Evolutionary conservation across 768 basidiomycete genomes (phyloP), one percentile per base, ranked within the genome.

Genomic region (Candolleomyces aberdarensis): DNA sequence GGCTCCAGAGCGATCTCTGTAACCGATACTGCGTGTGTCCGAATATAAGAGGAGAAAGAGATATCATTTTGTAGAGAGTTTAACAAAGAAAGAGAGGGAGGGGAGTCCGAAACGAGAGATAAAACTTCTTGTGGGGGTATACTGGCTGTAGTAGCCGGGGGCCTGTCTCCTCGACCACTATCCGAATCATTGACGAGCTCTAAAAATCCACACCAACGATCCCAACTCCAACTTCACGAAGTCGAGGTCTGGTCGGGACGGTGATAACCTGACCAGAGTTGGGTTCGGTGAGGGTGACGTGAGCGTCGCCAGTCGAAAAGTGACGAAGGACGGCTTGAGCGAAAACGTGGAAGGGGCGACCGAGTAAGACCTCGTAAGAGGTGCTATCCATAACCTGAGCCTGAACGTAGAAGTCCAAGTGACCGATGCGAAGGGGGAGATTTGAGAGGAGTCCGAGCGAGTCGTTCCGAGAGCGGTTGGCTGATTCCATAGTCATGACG

Each of bases 341-440:
- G 17, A 66, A 58, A 5, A 56, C 56, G 19, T 65, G 60, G 61
- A 71, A 71, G 0, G 69, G 67, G 4, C 62, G 58, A 13, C 69
- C 66, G 0, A 71, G 56, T 0, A 71, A 59, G 19, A 71, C 39
- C 15, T 70, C 62, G 32, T 69, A 71, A 0, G 67, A 61, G 6
- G 65, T 65, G 22, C 62, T 50, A 3, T 67, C 57, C 19, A 69
- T 50, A 0, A 71, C 65, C 26, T 71, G 67, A 2, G 55, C 64
- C 32, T 71, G 70, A 0, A 71, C 31, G 31, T 65, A 67, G 17
- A 71, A 65, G 5, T 55, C 40, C 6, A 58, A 60, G 3, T 60
- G 56, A 1, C 68, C 65, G 5, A 67, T 58, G 9, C 40, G 31
- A 13, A 67, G 54, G 11, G 41, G 41, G 20, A 70, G 52, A 43